Evolutionary conservation across 768 basidiomycete species (phyloP), one percentile per base, ranked within the genome.

Genomic region (Leucosporidium yakuticum): DNA sequence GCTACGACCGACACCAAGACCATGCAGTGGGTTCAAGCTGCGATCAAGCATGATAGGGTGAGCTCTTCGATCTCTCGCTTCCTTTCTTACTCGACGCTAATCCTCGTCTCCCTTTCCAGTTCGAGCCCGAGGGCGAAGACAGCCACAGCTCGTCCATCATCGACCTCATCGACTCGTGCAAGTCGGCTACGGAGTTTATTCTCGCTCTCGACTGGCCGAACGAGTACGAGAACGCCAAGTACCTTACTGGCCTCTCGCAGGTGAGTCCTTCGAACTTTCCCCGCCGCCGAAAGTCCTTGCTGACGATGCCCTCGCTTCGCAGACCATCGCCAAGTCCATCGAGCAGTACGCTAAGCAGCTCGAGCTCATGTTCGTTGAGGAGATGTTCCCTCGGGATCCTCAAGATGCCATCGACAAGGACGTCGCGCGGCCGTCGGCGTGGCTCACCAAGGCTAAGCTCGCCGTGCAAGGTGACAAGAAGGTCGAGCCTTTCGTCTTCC

Each of bases 121-220:
- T 80, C 65, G 92, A 81, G 83, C 90, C 64, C 84, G 92, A 80
- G 84, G 89, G 82, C 17, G 86, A 90, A 60, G 69, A 70, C 50
- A 89, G 89, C 0, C 90, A 94, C 75, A 95, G 91, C 74, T 93
- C 94, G n/a, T 98, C 95, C 0, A 94, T 99, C 63, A 87, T 93
- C 29, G 96, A 99, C 79, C 83, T 99, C 1, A 97, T 98, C 75
- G 92, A 92, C 70, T 96, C 93, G 4, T 83, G 98, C 63, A 86
- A 90, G 60, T 92, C 90, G 74, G 92, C 95, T 0, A 88, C 93
- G 74, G 84, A 85, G 65, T 93, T 96, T 79, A 79, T 99, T 55
- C 85, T 90, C 77, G 89, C 90, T 58, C 81, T 99, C 50, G 85
- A 93, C 68, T 99, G 96, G 96, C 86, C 88, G 17, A 91, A 98